Base-by-base conservation (phyloP, 345 rosid species). In the Heritiera littoralis region DNA sequence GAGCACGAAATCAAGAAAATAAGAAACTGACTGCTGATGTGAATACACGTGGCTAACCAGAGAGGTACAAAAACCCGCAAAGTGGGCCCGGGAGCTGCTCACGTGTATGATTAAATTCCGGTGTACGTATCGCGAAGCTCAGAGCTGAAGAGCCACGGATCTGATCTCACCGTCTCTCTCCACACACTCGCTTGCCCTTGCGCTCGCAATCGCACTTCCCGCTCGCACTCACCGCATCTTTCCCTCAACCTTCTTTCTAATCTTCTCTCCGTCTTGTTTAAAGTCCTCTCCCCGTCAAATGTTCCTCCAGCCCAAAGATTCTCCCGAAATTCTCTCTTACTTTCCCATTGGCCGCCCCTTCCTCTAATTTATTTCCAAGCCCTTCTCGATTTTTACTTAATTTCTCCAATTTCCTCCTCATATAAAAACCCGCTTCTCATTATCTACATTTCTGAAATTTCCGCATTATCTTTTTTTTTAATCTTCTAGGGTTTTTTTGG, bases 101-200 rank as follows among this genome's bases (percentile, higher is more conserved):
- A 84, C 87, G 85, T 87, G 85, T 82, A 82, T 45, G 78, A 74
- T 76, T 69, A 58, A 72, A 75, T 81, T 71, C 81, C 74, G 78
- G 82, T 78, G 58, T 80, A 81, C 84, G 86, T 78, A 59, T 2
- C 9, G 32, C 28, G 5, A 2, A 79, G 81, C 68, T 12, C 12
- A 38, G 14, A 8, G 74, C n/a, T 67, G 66, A 68, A 80, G 54
- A 67, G 17, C 60, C 70, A 80, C 80, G 80, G 82, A 85, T 87
- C 88, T 64, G 76, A 79, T 80, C 79, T 66, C 74, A 32, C n/a
- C 15, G 32, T 2, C 40, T 6, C 56, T 7, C 41, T 30, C 60
- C 66, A 23, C 38, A 4, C 65, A 5, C 74, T 23, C 28, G 28
- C 28, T 23, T 23, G 28, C 28, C 28, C 28, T 23, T 23, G 28